phyloP scores from a whole-genome alignment of 2,329 filamentous ascomycete genomes.

The Orbilia quercus region DNA sequence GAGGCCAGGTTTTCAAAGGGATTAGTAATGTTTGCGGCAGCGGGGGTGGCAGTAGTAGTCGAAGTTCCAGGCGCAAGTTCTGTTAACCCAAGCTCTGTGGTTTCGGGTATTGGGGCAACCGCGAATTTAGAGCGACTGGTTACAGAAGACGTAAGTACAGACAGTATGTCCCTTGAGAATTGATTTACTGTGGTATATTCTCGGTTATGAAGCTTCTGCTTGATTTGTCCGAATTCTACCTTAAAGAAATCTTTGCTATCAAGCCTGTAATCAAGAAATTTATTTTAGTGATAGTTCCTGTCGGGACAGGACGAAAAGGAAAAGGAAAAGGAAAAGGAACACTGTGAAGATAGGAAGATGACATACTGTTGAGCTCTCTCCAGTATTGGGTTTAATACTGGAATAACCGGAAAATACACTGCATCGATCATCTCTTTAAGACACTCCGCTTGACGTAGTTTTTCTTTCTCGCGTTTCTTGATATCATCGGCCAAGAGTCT shows the following conservation, averaged over 20 bases:
- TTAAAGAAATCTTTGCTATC: constrained; percentile 73
- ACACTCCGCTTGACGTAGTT: constrained; percentile 79
- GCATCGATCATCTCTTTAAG: constrained; percentile 84
- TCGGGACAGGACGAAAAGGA: too few species aligned
- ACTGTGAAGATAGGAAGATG: constrained; percentile 28
- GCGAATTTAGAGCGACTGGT: constrained; percentile 53
- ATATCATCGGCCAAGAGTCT: constrained; percentile 73
- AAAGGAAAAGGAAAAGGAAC: not conserved
- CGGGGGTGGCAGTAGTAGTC: constrained; percentile 37
- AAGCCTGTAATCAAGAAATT: constrained; percentile 65
- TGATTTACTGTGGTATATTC: constrained; percentile 71
- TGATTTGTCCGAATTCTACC: constrained; percentile 67
- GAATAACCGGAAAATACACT: constrained; percentile 89
- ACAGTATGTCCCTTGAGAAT: constrained; percentile 69
- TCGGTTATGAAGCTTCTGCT: constrained; percentile 68
- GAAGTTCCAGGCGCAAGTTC: constrained; percentile 13
- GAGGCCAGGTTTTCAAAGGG: constrained; percentile 26
- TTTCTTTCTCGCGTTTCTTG: constrained; percentile 79
- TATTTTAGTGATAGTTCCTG: not conserved
- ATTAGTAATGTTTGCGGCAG: constrained; percentile 39
- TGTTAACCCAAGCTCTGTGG: not conserved
- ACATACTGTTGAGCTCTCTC: constrained; percentile 84
- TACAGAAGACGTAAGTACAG: constrained; percentile 62
- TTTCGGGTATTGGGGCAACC: constrained; percentile 27
- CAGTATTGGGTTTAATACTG: constrained; percentile 79